These are phyloP conservation scores for Sonneratia caseolaris DNA, from an alignment of 345 rosid species.

Conservation along the genomic window DNA sequence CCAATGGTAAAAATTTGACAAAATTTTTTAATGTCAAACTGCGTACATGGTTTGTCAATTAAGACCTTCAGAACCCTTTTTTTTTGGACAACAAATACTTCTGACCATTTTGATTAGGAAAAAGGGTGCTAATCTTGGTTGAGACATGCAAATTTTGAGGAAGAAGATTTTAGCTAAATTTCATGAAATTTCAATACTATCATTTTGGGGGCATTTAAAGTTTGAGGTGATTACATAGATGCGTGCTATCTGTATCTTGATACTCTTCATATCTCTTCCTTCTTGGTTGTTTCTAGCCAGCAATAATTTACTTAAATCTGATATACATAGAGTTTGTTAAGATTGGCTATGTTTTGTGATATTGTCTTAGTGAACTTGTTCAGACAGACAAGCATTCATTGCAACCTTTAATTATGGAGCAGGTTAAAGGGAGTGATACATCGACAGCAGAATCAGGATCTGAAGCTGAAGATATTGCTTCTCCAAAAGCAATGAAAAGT, in stretches of 20 bases:
- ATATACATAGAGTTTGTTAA: background rate
- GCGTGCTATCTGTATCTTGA: background rate
- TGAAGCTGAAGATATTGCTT: slow-evolving; percentile 85
- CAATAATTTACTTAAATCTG: background rate
- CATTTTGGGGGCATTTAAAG: background rate
- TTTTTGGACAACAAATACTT: background rate
- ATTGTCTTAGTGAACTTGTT: background rate
- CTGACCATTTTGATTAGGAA: background rate
- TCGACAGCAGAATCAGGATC: slow-evolving; percentile 99
- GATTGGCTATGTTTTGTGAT: background rate
- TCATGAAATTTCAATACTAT: background rate
- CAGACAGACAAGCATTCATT: background rate
- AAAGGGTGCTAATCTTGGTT: background rate
- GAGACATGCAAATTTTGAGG: background rate
- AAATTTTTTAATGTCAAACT: background rate
- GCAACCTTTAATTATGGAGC: slow-evolving; percentile 15
- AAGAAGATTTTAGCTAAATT: background rate
- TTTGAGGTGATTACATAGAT: background rate
- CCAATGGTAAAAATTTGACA: slow-evolving; percentile 43
- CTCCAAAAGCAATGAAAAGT: slow-evolving; percentile 81
- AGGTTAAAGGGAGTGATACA: slow-evolving; percentile 92
- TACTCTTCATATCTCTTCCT: background rate
- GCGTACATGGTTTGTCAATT: background rate
- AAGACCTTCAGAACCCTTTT: background rate
- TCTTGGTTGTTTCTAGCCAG: background rate